Percentiles rank a stretch among this genome's conserved stretches.
Conservation (phyloP, 306 rosid genomes). For the Rubus idaeus region DNA sequence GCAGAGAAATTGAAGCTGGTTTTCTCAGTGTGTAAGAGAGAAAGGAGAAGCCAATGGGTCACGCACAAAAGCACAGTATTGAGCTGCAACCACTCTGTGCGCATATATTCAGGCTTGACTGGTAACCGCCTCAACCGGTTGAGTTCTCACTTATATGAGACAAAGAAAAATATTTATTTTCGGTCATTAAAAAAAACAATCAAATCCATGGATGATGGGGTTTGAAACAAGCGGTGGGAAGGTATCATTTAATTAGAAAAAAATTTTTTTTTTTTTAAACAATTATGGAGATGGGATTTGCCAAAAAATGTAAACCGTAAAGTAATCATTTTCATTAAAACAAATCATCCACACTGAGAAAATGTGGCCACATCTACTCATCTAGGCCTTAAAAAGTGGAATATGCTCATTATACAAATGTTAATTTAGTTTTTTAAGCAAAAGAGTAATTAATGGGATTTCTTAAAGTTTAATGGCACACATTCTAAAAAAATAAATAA, state of each 20-base stretch:
- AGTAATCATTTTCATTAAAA: no score
- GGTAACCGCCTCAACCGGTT: conserved; percentile 16
- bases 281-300: no score
- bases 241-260: no score
- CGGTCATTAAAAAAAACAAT: neutral
- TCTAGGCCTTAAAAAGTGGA: neutral
- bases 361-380: rapidly evolving
- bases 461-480: no score
- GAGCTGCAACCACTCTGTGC: neutral
- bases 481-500: no score
- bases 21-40: neutral
- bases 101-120: neutral
- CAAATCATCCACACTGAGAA: neutral
- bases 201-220: neutral
- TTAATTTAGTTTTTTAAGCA: no score
- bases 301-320: no score
- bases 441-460: no score
- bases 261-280: no score
- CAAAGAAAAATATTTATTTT: neutral
- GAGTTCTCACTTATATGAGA: neutral
- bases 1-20: neutral
- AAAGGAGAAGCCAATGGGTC: neutral
- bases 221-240: no score
- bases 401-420: neutral
- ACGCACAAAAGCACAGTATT: neutral